A percentile compares a stretch with the other conserved stretches of the same genome.
Evolutionary conservation across 2,329 filamentous ascomycete species (phyloP).

Genomic region (Graphium sp.): DNA sequence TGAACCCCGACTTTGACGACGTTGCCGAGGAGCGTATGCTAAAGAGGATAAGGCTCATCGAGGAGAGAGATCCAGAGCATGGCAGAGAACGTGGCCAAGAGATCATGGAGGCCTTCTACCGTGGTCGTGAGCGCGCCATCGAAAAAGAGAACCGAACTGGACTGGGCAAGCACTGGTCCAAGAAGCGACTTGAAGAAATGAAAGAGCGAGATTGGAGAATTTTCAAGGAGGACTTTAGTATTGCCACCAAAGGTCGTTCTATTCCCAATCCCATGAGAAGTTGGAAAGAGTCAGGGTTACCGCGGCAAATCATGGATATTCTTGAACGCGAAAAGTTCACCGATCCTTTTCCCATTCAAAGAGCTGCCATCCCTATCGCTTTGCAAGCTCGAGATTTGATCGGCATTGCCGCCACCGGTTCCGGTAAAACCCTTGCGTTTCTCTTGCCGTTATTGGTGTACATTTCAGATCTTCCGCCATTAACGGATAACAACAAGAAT

Average conservation of each 20-base stretch:
- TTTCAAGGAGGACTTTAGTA: constrained; percentile 98
- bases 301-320: constrained; percentile 61
- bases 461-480: constrained; percentile 74
- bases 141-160: constrained; percentile 49
- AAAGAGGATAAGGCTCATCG: constrained; percentile 51
- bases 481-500: constrained; percentile 75
- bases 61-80: constrained; percentile 58
- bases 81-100: constrained; percentile 62
- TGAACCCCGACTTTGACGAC: constrained; percentile 32
- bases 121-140: constrained; percentile 41
- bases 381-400: constrained; percentile 90
- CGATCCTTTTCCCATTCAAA: constrained; percentile 81
- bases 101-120: constrained; percentile 67
- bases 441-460: constrained; percentile 84
- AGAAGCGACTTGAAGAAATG: constrained; percentile 88
- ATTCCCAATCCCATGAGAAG: constrained; percentile 94
- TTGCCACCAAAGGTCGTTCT: constrained; percentile 77
- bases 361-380: constrained; percentile 90
- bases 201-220: constrained; percentile 97
- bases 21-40: constrained; percentile 35
- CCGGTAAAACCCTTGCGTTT: constrained; percentile 95
- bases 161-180: constrained; percentile 86
- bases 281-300: constrained; percentile 75
- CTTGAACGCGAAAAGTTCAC: constrained; percentile 76
- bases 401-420: constrained; percentile 93